These are phyloP conservation scores for Phaeomoniella chlamydospora DNA, from an alignment of 2,329 filamentous ascomycete genomes.

Conservation along the genomic window DNA sequence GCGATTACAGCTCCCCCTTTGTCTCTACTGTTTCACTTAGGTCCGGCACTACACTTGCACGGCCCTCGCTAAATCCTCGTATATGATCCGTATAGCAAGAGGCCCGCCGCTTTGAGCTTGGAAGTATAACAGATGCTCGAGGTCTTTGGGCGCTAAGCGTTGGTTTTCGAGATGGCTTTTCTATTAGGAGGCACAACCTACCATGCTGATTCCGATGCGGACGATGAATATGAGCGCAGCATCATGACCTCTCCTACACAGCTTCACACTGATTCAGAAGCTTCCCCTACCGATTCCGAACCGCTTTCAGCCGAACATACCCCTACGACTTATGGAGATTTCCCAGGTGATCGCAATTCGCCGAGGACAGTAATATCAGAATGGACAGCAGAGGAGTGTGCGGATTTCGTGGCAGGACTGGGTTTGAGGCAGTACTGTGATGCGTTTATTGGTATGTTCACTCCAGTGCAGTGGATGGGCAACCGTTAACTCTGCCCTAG, in stretches of 20 bases:
- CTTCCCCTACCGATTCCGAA: conserved; percentile 41
- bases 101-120: background rate
- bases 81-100: background rate
- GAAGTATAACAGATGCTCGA: background rate
- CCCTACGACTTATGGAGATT: conserved; percentile 43
- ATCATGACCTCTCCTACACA: conserved; percentile 40
- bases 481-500: conserved; percentile 30
- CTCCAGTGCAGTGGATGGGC: conserved; percentile 20
- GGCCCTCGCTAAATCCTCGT: background rate
- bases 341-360: conserved; percentile 34
- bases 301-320: conserved; percentile 47
- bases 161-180: conserved; percentile 22
- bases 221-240: conserved; percentile 51
- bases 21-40: background rate
- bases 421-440: conserved; percentile 73
- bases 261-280: conserved; percentile 41
- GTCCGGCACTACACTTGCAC: background rate
- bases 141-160: background rate
- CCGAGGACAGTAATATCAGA: conserved; percentile 43
- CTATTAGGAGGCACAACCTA: conserved; percentile 30
- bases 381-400: conserved; percentile 70
- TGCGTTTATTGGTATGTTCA: conserved; percentile 55
- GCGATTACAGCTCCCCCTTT: background rate
- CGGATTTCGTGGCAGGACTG: conserved; percentile 70
- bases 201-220: conserved; percentile 49